A percentile compares a stretch with the other conserved stretches of the same genome.
Evolutionary conservation across 73 alveolate species (phyloP).

Genomic region (Stentor coeruleus): DNA sequence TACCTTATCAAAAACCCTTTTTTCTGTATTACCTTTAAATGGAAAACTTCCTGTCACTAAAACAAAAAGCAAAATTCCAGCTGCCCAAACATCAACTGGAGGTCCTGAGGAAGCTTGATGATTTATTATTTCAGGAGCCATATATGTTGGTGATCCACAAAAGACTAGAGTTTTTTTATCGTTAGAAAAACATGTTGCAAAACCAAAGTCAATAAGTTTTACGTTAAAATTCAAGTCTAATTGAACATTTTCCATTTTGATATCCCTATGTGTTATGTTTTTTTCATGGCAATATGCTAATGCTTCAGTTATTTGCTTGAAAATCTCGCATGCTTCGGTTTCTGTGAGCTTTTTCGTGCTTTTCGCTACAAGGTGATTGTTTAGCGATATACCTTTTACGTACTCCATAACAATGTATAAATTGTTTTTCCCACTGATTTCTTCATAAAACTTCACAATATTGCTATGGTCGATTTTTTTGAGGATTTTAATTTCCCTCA

Average conservation of each 20-base stretch:
- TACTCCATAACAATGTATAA: conserved; percentile 57
- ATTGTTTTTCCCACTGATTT: conserved; percentile 46
- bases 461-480: conserved; percentile 55
- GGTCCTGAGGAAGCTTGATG: conserved; percentile 38
- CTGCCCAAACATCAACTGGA: conserved; percentile 81
- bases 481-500: conserved; percentile 49
- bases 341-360: too few species aligned
- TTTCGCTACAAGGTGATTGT: too few species aligned
- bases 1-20: conserved; percentile 34
- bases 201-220: conserved; percentile 64
- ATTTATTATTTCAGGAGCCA: conserved; percentile 61
- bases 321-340: conserved; percentile 43
- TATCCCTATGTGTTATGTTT: conserved; percentile 55
- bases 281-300: conserved; percentile 52
- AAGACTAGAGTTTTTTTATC: conserved; percentile 38
- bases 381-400: conserved; percentile 63
- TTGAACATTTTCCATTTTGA: conserved; percentile 50
- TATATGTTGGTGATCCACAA: conserved; percentile 59
- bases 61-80: conserved; percentile 64
- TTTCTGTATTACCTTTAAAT: conserved; percentile 58
- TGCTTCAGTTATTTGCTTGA: conserved; percentile 49
- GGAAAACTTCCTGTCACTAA: conserved; percentile 75
- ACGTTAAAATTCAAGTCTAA: conserved; percentile 40
- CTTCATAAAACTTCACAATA: conserved; percentile 47
- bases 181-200: conserved; percentile 56